A percentile compares a stretch with the other conserved stretches of the same genome.
These are phyloP conservation scores for Talaromyces sp. DNA, from an alignment of 2,329 filamentous ascomycete genomes.

Conservation along the genomic window DNA sequence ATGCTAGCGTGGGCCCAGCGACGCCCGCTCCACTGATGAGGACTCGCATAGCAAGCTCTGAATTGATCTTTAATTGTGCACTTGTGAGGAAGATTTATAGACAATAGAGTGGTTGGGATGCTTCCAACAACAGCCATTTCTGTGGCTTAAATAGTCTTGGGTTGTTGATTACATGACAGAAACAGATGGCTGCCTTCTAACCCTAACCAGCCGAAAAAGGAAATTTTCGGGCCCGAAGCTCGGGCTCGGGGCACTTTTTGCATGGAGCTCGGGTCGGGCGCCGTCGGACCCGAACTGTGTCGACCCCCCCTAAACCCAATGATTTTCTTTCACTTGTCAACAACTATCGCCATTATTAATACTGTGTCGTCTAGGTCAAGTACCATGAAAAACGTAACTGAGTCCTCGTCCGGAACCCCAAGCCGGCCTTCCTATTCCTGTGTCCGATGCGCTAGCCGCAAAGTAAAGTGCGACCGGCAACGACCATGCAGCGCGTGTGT, in stretches of 20 bases:
- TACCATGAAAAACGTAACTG: neutral
- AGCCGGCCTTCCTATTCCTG: neutral
- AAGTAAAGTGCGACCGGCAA: neutral
- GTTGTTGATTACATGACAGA: neutral
- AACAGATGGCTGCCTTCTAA: neutral
- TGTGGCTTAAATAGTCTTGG: neutral
- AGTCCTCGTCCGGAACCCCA: neutral
- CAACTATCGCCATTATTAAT: neutral
- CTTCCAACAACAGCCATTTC: neutral
- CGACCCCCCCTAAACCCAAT: neutral
- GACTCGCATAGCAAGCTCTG: constrained; percentile 32
- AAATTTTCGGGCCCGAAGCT: neutral
- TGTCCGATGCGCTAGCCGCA: neutral
- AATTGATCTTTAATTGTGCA: neutral
- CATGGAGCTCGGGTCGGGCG: neutral
- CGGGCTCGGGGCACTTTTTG: too few species aligned
- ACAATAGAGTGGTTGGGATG: neutral
- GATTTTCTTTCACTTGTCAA: neutral
- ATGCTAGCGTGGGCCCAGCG: constrained; percentile 42
- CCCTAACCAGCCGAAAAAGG: neutral
- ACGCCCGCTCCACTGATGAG: constrained; percentile 45
- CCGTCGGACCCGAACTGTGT: neutral
- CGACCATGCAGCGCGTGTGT: neutral
- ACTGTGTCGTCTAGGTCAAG: neutral
- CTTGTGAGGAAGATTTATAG: neutral